Evolutionary conservation across 805 yeast species (phyloP).

Genomic region (Barnettozyma botsteinii): DNA sequence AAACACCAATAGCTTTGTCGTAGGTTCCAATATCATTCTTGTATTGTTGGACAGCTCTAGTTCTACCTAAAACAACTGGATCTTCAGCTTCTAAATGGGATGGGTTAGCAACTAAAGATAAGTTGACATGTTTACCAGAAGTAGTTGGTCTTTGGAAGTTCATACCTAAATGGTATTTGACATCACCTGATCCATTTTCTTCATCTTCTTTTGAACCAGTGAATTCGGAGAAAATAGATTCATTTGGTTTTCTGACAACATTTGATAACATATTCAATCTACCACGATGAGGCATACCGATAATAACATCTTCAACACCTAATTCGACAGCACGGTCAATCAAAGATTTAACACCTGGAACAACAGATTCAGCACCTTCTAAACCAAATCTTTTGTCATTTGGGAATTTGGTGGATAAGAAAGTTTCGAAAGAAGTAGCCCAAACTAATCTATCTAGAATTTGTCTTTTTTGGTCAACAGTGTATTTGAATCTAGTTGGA

Average conservation of each 20-base stretch:
- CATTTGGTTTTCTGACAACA: slow-evolving; percentile 98
- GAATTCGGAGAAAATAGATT: slow-evolving; percentile 94
- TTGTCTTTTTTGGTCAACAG: slow-evolving; percentile 89
- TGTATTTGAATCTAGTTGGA: slow-evolving; percentile 77
- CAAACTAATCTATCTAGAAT: slow-evolving; percentile 94
- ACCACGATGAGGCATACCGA: slow-evolving; percentile 99
- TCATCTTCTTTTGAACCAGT: slow-evolving; percentile 85
- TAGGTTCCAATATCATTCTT: slow-evolving; percentile 79
- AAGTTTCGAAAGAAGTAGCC: slow-evolving; percentile 91
- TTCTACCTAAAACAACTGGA: slow-evolving; percentile 96
- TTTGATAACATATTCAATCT: slow-evolving; percentile 95
- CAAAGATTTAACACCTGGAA: slow-evolving; percentile 94
- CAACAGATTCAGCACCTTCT: slow-evolving; percentile 96
- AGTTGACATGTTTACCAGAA: slow-evolving; percentile 91
- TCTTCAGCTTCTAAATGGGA: slow-evolving; percentile 99
- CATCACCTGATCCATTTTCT: slow-evolving; percentile 95
- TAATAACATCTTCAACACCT: slow-evolving; percentile 93
- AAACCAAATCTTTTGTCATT: slow-evolving; percentile 97
- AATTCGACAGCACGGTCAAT: slow-evolving; percentile 88
- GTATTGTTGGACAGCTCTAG: slow-evolving; percentile 91
- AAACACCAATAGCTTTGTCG: slow-evolving; percentile 84
- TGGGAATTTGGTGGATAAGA: slow-evolving; percentile 92
- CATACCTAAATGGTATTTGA: slow-evolving; percentile 98
- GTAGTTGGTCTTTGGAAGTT: slow-evolving; percentile 98
- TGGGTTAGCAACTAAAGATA: slow-evolving; percentile 97